Conservation (phyloP, 2,329 filamentous ascomycete genomes). For the Rhytidhysteron rufulum region DNA sequence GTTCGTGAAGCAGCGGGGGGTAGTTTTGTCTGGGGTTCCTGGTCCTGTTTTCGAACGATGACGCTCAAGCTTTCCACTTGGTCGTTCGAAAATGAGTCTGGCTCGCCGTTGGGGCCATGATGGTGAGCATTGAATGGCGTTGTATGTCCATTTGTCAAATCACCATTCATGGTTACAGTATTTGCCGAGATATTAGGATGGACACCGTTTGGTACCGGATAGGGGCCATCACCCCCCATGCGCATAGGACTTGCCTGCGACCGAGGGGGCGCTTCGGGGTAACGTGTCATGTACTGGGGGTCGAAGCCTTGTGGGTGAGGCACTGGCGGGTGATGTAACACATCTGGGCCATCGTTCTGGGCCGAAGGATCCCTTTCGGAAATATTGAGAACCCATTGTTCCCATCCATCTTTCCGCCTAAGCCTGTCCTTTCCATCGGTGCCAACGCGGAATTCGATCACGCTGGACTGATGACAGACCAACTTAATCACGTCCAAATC, state of each 20-base stretch:
- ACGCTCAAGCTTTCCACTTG: constrained; percentile 52
- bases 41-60: constrained; percentile 45
- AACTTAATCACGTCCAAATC: constrained; percentile 71
- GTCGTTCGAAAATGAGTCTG: constrained; percentile 50
- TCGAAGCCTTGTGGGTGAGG: constrained; percentile 36
- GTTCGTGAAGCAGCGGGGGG: constrained; percentile 37
- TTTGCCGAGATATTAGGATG: constrained; percentile 17
- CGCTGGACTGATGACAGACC: constrained; percentile 68
- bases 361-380: constrained; percentile 69
- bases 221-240: constrained; percentile 20
- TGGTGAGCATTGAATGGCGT: constrained; percentile 3
- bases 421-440: constrained; percentile 76
- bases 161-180: constrained; percentile 2
- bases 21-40: constrained; percentile 27
- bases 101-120: constrained; percentile 32
- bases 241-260: constrained; percentile 13
- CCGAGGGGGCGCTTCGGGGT: constrained; percentile 20
- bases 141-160: constrained; percentile 8
- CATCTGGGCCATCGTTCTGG: constrained; percentile 66
- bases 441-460: constrained; percentile 70
- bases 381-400: constrained; percentile 71
- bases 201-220: constrained; percentile 26
- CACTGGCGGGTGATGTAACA: constrained; percentile 38
- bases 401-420: constrained; percentile 71
- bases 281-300: constrained; percentile 23